A percentile compares a stretch with the other conserved stretches of the same genome.
These are phyloP conservation scores for Trichoderma endophyticum DNA, from an alignment of 2,329 filamentous ascomycete species.

Conservation along the genomic window DNA sequence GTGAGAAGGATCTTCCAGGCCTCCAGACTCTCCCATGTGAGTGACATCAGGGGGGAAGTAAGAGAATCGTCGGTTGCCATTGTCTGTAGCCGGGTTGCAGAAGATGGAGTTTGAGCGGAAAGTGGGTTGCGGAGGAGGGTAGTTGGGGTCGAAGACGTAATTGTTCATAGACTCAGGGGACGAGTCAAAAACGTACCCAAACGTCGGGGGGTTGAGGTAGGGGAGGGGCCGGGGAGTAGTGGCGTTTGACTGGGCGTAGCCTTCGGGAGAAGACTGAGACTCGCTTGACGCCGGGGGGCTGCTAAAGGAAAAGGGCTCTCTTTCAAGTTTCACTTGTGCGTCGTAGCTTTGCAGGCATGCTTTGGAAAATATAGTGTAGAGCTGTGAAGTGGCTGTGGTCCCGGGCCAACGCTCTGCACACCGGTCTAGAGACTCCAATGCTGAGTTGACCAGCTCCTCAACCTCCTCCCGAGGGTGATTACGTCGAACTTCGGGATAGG, in stretches of 20 bases:
- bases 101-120: conserved; percentile 68
- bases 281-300: conserved; percentile 35
- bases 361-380: conserved; percentile 81
- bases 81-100: conserved; percentile 54
- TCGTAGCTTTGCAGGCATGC: conserved; percentile 89
- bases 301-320: conserved; percentile 31
- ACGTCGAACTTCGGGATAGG: conserved; percentile 77
- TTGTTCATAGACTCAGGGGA: conserved; percentile 51
- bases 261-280: conserved; percentile 32
- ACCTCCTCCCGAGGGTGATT: conserved; percentile 72
- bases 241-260: conserved; percentile 27
- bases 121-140: conserved; percentile 46
- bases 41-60: conserved; percentile 60
- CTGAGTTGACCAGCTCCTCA: conserved; percentile 68
- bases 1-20: conserved; percentile 35
- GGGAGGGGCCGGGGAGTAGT: conserved; percentile 34
- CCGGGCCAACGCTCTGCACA: conserved; percentile 91
- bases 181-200: conserved; percentile 58
- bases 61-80: conserved; percentile 56
- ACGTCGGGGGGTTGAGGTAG: conserved; percentile 51
- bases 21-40: conserved; percentile 31
- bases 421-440: conserved; percentile 73
- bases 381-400: conserved; percentile 74
- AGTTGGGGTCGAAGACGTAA: conserved; percentile 43
- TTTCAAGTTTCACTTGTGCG: conserved; percentile 37